phyloP scores from a whole-genome alignment of 2,329 filamentous ascomycete species.

The Diaporthe vexans region DNA sequence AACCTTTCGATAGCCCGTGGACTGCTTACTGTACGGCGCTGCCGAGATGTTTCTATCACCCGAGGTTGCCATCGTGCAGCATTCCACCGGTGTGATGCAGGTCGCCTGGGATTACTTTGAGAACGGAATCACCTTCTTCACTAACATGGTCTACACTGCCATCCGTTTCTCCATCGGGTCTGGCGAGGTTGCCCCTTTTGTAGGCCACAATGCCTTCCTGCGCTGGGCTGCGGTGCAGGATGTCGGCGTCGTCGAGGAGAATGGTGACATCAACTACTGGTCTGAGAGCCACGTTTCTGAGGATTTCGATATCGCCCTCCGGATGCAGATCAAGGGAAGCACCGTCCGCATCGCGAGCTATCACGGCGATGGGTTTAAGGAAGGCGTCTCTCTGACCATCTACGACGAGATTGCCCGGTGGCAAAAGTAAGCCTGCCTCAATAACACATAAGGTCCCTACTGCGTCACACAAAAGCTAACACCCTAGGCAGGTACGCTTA shows the following conservation, averaged over 20 bases:
- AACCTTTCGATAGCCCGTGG: constrained; percentile 59
- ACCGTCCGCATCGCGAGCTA: constrained; percentile 78
- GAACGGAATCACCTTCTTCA: constrained; percentile 83
- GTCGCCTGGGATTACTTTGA: constrained; percentile 81
- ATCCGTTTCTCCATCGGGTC: constrained; percentile 79
- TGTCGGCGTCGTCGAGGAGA: constrained; percentile 60
- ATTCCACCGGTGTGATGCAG: constrained; percentile 82
- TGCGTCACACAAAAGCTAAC: background rate
- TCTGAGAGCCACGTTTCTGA: constrained; percentile 83
- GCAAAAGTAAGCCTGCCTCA: constrained; percentile 66
- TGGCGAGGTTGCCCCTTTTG: constrained; percentile 81
- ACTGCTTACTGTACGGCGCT: constrained; percentile 78
- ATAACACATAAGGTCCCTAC: too few relatives aligned
- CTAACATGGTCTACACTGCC: constrained; percentile 81
- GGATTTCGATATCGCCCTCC: constrained; percentile 82
- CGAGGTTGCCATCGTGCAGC: constrained; percentile 79
- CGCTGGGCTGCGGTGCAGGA: constrained; percentile 69
- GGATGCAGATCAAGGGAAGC: constrained; percentile 78
- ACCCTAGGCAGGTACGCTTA: constrained; percentile 67
- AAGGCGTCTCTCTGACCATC: constrained; percentile 80
- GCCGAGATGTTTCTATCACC: constrained; percentile 78
- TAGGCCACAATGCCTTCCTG: constrained; percentile 83
- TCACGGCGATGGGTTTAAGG: constrained; percentile 78
- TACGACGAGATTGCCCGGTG: constrained; percentile 80
- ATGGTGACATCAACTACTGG: constrained; percentile 73